phyloP scores from a whole-genome alignment of 2,329 filamentous ascomycete genomes.

The Grosmannia penicillata region DNA sequence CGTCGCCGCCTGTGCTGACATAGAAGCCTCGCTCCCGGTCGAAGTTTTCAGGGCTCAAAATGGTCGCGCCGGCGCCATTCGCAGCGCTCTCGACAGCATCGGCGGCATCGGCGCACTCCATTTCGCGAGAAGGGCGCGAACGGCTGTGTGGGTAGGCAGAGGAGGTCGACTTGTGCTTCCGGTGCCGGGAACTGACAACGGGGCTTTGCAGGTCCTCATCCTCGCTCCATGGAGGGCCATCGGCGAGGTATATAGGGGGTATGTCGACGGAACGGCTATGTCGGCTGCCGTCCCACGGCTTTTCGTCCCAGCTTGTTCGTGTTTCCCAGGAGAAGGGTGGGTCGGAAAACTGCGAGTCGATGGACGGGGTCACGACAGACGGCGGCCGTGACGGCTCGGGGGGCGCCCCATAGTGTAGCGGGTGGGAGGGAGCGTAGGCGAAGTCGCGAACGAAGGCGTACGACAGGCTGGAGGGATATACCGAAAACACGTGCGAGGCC shows the following conservation, averaged over 20 bases:
- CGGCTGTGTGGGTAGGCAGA: conserved; percentile 31
- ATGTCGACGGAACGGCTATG: conserved; percentile 54
- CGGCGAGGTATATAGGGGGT: conserved; percentile 69
- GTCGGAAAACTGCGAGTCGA: conserved; percentile 64
- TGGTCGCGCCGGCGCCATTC: conserved; percentile 20
- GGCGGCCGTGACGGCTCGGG: conserved; percentile 54
- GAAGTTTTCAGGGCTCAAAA: conserved; percentile 33
- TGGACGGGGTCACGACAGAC: conserved; percentile 75
- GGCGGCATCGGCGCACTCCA: conserved; percentile 1
- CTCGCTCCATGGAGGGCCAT: conserved; percentile 87
- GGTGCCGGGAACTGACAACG: conserved; percentile 70
- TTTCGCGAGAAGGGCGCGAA: conserved; percentile 28
- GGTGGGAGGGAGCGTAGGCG: conserved; percentile 71
- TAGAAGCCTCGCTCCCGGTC: conserved; percentile 53
- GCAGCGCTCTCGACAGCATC: conserved; percentile 1
- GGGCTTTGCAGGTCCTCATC: conserved; percentile 91
- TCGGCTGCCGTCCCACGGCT: conserved; percentile 33
- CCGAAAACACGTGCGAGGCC: conserved; percentile 64
- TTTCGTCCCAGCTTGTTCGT: conserved; percentile 40
- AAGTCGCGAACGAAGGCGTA: conserved; percentile 95
- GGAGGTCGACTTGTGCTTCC: conserved; percentile 65
- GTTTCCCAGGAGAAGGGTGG: conserved; percentile 63
- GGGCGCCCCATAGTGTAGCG: conserved; percentile 87
- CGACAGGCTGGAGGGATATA: conserved; percentile 70
- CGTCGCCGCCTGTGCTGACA: conserved; percentile 51